Evolutionary conservation across 495 filamentous ascomycete species (phyloP).

Genomic region (Penicillium bovifimosum): DNA sequence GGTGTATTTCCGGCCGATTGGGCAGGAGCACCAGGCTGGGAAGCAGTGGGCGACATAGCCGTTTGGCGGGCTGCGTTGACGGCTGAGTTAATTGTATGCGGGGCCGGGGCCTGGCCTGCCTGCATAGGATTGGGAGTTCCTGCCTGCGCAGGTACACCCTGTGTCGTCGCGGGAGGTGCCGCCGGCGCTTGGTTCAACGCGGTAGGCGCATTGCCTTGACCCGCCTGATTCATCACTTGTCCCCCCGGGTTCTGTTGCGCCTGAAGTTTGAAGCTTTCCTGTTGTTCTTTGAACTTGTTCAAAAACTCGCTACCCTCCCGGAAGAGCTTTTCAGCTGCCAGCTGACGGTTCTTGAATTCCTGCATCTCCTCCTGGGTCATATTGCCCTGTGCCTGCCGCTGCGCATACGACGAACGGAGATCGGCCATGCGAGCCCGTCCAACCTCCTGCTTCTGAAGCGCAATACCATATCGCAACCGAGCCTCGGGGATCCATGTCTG

Average conservation of each 20-base stretch:
- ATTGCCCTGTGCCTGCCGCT: slow-evolving; percentile 34
- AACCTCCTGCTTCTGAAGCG: slow-evolving; percentile 49
- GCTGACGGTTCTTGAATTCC: slow-evolving; percentile 38
- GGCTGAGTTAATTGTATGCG: slow-evolving; percentile 50
- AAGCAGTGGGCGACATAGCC: slow-evolving; percentile 36
- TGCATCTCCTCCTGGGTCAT: slow-evolving; percentile 42
- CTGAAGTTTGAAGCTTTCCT: slow-evolving; percentile 41
- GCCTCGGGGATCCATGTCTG: slow-evolving; percentile 47
- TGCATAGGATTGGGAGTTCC: slow-evolving; percentile 25
- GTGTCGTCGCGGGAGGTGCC: slow-evolving; percentile 14
- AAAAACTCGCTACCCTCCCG: slow-evolving; percentile 44
- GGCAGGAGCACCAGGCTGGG: slow-evolving; percentile 34
- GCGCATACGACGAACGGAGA: slow-evolving; percentile 32
- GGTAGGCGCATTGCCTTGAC: slow-evolving; percentile 5
- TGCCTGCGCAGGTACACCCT: slow-evolving; percentile 19
- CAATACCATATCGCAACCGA: slow-evolving; percentile 47
- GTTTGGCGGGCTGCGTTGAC: slow-evolving; percentile 48
- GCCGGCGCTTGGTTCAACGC: slow-evolving; percentile 12
- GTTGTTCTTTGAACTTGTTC: slow-evolving; percentile 44
- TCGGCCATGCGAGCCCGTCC: slow-evolving; percentile 36
- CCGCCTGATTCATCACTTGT: slow-evolving; percentile 21
- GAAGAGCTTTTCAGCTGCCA: slow-evolving; percentile 42
- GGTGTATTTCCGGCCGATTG: slow-evolving; percentile 41
- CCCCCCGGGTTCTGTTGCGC: slow-evolving; percentile 33
- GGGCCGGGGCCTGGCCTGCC: slow-evolving; percentile 38